Conservation (phyloP, 331 rosid species). For the Saraca asoca region DNA sequence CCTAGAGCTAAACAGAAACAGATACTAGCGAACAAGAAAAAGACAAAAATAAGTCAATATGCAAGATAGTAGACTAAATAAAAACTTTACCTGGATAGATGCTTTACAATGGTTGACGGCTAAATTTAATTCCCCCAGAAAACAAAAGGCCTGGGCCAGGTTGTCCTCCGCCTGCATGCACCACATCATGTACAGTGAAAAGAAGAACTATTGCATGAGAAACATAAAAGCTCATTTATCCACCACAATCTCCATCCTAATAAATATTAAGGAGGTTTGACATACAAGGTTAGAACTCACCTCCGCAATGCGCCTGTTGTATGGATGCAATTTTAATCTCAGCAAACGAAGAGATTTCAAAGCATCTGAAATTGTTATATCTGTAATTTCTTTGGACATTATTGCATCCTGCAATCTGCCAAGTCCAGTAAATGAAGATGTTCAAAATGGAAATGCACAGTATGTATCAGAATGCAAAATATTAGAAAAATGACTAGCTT, state of each 20-base stretch:
- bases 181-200: conserved; percentile 29
- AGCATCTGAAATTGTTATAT: conserved; percentile 51
- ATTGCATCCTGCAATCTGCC: conserved; percentile 69
- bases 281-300: conserved; percentile 49
- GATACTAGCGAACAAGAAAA: conserved; percentile 16
- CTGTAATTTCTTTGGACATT: conserved; percentile 49
- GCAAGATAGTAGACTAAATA: conserved; percentile 18
- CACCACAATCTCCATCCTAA: conserved; percentile 4
- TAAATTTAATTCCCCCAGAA: conserved; percentile 53
- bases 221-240: conserved; percentile 11
- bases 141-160: conserved; percentile 78
- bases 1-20: conserved; percentile 7
- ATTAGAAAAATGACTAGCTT: conserved; percentile 15
- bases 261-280: not conserved
- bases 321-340: conserved; percentile 66
- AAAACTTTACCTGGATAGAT: conserved; percentile 62
- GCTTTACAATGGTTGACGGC: conserved; percentile 74
- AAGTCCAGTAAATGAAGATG: conserved; percentile 25
- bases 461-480: not conserved
- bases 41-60: conserved; percentile 16
- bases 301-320: conserved; percentile 75
- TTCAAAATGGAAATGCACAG: not conserved
- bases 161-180: conserved; percentile 80
- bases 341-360: conserved; percentile 55
- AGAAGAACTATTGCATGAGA: conserved; percentile 20